Base-by-base conservation (phyloP, 2,329 filamentous ascomycete genomes). In the Tolypocladium album region DNA sequence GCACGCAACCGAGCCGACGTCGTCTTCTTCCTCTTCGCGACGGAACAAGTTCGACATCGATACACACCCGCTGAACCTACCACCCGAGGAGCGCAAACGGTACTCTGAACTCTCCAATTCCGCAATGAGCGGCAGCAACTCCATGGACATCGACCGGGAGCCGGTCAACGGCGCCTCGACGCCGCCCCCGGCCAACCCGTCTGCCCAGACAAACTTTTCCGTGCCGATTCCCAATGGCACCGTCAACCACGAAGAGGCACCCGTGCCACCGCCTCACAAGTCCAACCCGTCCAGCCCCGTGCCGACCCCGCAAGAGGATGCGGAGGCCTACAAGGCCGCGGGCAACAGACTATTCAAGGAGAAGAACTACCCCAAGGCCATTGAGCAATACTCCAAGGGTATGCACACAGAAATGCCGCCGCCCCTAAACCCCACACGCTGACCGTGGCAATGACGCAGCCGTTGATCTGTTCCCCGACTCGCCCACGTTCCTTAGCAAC, bases 301-400 rank as follows among this genome's bases (percentile, higher is more conserved):
- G 57, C 76, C 79, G 53, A 79, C 76, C 42, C 73, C 79, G 31
- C 74, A 76, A 50, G 89, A 93, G 59, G 90, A 97, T 71, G 91
- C 93, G 34, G 94, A 99, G 76, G 82, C 86, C 15, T 96, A 88
- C 83, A 99, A 99, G 80, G 85, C 89, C 67, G 85, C 90, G 2
- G 94, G 94, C 61, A 99, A 99, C 78, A 94, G 94, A 70, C 93
- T 90, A 71, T 99, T 97, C 83, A 97, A 97, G 79, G 90, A 92
- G 64, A 90, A 88, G 72, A 90, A 97, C 70, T 99, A 93, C 74
- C 78, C 81, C 62, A 88, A 89, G 71, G 93, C 94, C 31, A 92
- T 97, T 72, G 84, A 89, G 66, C 91, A 97, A 74, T 99, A 97
- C 74, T 90, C 89, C 67, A 96, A 96, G 84, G 93, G 93, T 96